Base-by-base conservation (phyloP, 768 basidiomycete genomes). In the Lactifluus subvellereus region DNA sequence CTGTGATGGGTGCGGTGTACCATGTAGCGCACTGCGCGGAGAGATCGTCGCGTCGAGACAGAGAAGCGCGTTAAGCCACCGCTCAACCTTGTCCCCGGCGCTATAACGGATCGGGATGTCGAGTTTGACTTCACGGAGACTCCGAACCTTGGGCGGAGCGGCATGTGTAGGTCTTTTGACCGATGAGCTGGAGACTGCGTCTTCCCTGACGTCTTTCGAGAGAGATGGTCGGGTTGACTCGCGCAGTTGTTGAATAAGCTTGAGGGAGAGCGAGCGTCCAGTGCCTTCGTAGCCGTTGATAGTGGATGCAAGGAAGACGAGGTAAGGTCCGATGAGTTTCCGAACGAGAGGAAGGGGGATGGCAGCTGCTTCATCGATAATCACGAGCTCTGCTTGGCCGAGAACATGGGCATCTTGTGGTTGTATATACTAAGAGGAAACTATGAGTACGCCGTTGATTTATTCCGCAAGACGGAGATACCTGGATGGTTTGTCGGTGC, bases 231-330 rank as follows among this genome's bases (percentile, higher is more conserved):
- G 82, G 0, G 91, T 91, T 73, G 85, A 88, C 73, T 98, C 97
- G 42, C 97, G 89, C 4, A 98, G 84, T 73, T 97, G 94, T 74
- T 98, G 91, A 67, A 99, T 89, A 61, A 99, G 89, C 75, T 99
- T 99, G 64, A 99, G 87, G 52, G 94, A 97, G 53, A 99, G 84
- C 1, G 95, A 98, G 32, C 97, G 91, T n/a, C 97, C 97, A 0
- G 97, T 98, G 32, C 97, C 97, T 80, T 98, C 97, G 74, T 99
- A 99, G 45, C 97, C 97, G 72, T 98, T 98, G 77, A 99, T 94
- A 0, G 97, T 99, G n/a, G 94, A 97, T 1, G 97, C 92, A 81
- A 98, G 88, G 80, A 98, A 98, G 55, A 98, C 94, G 40, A 98
- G 89, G 76, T 98, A 98, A 1, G 88, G 89, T 0, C 97, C 97